Conservation (phyloP, 768 basidiomycete species). For the Boletus reticulatus region DNA sequence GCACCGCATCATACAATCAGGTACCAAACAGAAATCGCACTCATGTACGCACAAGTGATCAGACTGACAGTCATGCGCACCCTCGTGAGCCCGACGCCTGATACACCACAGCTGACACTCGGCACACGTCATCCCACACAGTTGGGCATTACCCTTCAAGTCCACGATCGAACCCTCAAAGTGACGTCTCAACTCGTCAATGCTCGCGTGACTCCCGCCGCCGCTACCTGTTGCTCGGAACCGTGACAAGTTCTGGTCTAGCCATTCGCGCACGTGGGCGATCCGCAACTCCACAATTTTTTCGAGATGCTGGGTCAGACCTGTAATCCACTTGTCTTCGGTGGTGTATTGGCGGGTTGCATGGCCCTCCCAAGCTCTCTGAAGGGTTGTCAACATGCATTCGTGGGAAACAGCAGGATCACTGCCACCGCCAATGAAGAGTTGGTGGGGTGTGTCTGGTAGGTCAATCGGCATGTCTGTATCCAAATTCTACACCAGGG, state of each 20-base stretch:
- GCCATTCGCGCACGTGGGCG: conserved; percentile 51
- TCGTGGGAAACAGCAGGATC: conserved; percentile 17
- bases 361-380: conserved; percentile 15
- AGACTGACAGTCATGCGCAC: conserved; percentile 49
- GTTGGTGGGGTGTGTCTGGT: conserved; percentile 35
- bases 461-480: conserved; percentile 40
- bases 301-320: conserved; percentile 39
- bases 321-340: conserved; percentile 38
- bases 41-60: conserved; percentile 42
- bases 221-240: conserved; percentile 34
- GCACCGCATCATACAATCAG: conserved; percentile 48
- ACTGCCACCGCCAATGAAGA: conserved; percentile 31
- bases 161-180: conserved; percentile 45
- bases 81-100: conserved; percentile 43
- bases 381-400: conserved; percentile 10
- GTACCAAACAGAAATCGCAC: conserved; percentile 40
- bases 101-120: conserved; percentile 51
- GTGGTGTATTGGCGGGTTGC: conserved; percentile 15
- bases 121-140: conserved; percentile 49
- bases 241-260: conserved; percentile 45
- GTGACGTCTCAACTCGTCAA: conserved; percentile 43
- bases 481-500: conserved; percentile 47
- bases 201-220: conserved; percentile 34
- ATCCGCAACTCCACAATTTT: conserved; percentile 42
- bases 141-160: conserved; percentile 42